A percentile compares a stretch with the other conserved stretches of the same genome.
These are phyloP conservation scores for Alternaria gaisen DNA, from an alignment of 2,329 filamentous ascomycete genomes.

Conservation along the genomic window DNA sequence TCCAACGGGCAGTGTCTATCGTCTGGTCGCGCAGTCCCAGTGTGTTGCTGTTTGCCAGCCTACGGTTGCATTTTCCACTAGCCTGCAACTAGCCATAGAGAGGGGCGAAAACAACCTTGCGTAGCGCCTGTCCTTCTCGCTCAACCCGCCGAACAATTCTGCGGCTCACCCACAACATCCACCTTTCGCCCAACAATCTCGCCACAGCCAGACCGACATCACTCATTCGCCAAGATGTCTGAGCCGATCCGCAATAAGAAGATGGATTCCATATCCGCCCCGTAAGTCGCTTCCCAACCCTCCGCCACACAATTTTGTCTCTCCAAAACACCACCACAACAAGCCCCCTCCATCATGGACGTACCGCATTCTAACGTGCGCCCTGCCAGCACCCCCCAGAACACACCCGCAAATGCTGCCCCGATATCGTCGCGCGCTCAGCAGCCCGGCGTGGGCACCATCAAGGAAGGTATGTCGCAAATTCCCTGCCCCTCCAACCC, in stretches of 20 bases:
- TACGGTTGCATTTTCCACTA: conserved; percentile 21
- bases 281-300: conserved; percentile 61
- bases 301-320: conserved; percentile 37
- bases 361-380: conserved; percentile 46
- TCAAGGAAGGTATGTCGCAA: conserved; percentile 83
- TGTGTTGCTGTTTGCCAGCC: conserved; percentile 27
- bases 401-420: conserved; percentile 93
- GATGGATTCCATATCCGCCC: conserved; percentile 67
- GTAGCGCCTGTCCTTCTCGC: conserved; percentile 32
- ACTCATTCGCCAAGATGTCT: conserved; percentile 62
- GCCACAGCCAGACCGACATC: conserved; percentile 38
- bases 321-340: conserved; percentile 24
- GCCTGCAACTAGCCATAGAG: conserved; percentile 28
- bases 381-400: conserved; percentile 85
- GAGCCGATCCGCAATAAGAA: conserved; percentile 75
- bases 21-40: conserved; percentile 10
- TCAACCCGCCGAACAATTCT: conserved; percentile 49
- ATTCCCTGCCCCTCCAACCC: conserved; percentile 43
- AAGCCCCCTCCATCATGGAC: conserved; percentile 31
- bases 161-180: conserved; percentile 42
- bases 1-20: not conserved
- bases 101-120: conserved; percentile 40
- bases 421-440: conserved; percentile 98
- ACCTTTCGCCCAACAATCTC: conserved; percentile 43
- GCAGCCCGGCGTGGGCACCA: conserved; percentile 91